A percentile compares a stretch with the other conserved stretches of the same genome.
Evolutionary conservation across 164 flowering plant species (phyloP).

Genomic region (Echeveria elegans): DNA sequence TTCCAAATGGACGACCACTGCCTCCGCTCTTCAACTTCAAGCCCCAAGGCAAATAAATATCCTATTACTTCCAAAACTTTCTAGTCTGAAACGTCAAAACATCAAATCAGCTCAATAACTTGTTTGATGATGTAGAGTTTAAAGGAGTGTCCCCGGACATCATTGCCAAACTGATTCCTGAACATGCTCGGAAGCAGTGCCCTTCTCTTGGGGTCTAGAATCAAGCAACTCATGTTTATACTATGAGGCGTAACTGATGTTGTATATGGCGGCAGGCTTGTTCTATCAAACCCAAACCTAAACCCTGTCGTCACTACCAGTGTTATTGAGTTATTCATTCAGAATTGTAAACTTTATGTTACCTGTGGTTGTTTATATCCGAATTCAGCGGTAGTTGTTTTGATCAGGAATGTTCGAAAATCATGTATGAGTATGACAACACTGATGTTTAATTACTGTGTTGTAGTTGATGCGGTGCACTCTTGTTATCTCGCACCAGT

Average conservation of each 20-base stretch:
- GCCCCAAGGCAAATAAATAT: conserved; percentile 21
- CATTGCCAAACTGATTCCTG: conserved; percentile 28
- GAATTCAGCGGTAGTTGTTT: too few relatives aligned
- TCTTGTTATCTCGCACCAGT: too few relatives aligned
- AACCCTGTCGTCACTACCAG: background rate
- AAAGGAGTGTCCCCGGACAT: conserved; percentile 33
- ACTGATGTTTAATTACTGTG: too few relatives aligned
- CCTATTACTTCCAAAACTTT: background rate
- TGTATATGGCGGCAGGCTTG: background rate
- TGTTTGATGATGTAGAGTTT: conserved; percentile 21
- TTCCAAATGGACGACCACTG: conserved; percentile 32
- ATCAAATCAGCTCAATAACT: background rate
- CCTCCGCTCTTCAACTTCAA: conserved; percentile 34
- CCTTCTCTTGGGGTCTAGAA: conserved; percentile 23
- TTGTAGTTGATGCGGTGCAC: too few relatives aligned
- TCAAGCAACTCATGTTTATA: background rate
- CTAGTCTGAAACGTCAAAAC: background rate
- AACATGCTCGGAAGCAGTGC: conserved; percentile 42
- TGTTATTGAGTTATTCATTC: background rate
- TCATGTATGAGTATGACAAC: too few relatives aligned
- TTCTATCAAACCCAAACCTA: background rate
- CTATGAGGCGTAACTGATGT: background rate
- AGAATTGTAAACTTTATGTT: background rate
- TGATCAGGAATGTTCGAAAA: too few relatives aligned
- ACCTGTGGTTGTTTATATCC: background rate